Base-by-base conservation (phyloP, 306 rosid genomes). In the Urtica urens region DNA sequence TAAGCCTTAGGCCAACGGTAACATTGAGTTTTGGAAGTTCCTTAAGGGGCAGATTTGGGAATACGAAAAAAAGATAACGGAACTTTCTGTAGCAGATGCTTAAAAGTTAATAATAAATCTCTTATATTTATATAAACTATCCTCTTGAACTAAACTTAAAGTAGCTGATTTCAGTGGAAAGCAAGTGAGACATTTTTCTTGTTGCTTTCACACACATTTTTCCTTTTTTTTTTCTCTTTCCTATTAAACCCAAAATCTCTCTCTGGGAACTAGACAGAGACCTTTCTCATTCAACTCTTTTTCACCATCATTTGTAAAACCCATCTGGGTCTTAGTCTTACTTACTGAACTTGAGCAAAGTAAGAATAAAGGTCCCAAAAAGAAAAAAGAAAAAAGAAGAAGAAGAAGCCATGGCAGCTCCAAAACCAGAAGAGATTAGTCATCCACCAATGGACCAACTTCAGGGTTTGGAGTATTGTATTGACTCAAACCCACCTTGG, bases 401-500 rank as follows among this genome's bases (percentile, higher is more conserved):
- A 6, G 5, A 22, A 56, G 19, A 21, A 70, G 66, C 47, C 54
- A 88, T 88, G 97, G 93, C 63, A 60, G 64, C 80, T 65, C 66
- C 81, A 51, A 83, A 81, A 71, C 69, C 78, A 65, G 94, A 90
- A 41, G 99, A 79, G 71, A 81, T 85, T 59, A 75, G 74, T 65
- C 94, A 85, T 62, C 79, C 82, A 23, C 86, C 99, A 44, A 75
- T 82, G 96, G 94, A 92, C 71, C 99, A 92, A 59, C 99, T 92
- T 69, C 96, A 82, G 68, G 99, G 99, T 70, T 58, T 92, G 27
- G 99, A 92, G 78, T 92, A 85, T 62, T 77, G 99, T 49, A 92
- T 92, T 44, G 99, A 92, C 51, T 79, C 99, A 49, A 85, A 85
- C 70, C 99, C 99, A 39, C 69, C 99, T n/a, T 92, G 99, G 96